Evolutionary conservation across 2,329 filamentous ascomycete species (phyloP).

Genomic region (Chaetomium globosum): DNA sequence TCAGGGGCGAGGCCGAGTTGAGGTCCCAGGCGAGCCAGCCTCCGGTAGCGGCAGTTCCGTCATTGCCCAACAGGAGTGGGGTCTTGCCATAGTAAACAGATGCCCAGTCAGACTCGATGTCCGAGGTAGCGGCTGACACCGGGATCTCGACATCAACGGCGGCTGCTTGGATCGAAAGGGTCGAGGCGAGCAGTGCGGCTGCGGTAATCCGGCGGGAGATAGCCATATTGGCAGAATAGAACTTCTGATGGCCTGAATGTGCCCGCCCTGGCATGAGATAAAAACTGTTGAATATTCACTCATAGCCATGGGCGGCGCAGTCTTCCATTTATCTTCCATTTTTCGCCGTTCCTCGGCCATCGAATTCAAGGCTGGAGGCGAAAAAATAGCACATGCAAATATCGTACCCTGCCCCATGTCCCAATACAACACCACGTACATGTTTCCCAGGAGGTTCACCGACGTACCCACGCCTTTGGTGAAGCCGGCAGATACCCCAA

Average conservation of each 20-base stretch:
- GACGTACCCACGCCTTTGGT: neutral
- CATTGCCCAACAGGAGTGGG: conserved; percentile 25
- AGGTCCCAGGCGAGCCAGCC: conserved; percentile 23
- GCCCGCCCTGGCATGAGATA: neutral
- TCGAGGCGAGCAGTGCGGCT: conserved; percentile 9
- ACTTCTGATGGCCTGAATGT: neutral
- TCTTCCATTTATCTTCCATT: conserved; percentile 2
- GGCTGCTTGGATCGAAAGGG: conserved; percentile 4
- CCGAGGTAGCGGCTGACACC: conserved; percentile 20
- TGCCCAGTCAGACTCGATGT: conserved; percentile 25
- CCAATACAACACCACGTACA: neutral
- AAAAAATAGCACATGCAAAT: conserved; percentile 3
- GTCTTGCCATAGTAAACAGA: conserved; percentile 25
- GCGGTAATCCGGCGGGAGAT: conserved; percentile 10
- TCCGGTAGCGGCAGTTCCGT: conserved; percentile 20
- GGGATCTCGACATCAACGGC: conserved; percentile 14
- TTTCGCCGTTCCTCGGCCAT: neutral
- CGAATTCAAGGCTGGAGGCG: neutral
- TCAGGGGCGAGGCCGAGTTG: conserved; percentile 18
- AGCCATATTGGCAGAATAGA: neutral
- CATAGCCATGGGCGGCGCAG: conserved; percentile 5
- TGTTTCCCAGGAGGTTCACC: conserved; percentile 21
- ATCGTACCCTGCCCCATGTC: neutral
- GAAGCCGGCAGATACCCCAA: neutral
- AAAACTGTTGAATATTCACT: neutral